A percentile compares a stretch with the other conserved stretches of the same genome.
These are phyloP conservation scores for Lagerstroemia speciosa DNA, from an alignment of 345 rosid species.

Conservation along the genomic window DNA sequence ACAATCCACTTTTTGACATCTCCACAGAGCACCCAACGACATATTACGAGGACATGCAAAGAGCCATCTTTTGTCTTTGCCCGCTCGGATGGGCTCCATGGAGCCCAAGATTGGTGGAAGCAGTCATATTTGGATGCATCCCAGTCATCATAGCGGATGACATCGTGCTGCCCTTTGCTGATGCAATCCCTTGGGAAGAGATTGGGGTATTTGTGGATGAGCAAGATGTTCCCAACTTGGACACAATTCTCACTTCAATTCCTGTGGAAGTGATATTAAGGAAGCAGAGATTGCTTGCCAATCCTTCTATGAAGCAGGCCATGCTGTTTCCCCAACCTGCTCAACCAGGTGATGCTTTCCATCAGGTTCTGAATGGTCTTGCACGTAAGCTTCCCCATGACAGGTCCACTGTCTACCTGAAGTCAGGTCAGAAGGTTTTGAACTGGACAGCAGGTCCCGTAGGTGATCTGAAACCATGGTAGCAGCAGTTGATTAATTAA, in stretches of 20 bases:
- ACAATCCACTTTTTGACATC: constrained; percentile 90
- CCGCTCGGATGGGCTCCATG: constrained; percentile 99
- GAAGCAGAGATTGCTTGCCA: constrained; percentile 90
- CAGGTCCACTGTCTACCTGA: constrained; percentile 42
- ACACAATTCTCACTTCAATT: constrained; percentile 78
- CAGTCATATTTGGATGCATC: constrained; percentile 97
- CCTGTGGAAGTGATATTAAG: constrained; percentile 81
- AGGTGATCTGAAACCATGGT: constrained; percentile 97
- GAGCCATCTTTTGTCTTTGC: constrained; percentile 92
- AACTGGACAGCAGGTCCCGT: constrained; percentile 96
- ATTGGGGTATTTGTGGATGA: constrained; percentile 93
- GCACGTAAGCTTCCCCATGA: constrained; percentile 89
- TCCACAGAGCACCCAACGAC: constrained; percentile 96
- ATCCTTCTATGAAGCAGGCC: constrained; percentile 96
- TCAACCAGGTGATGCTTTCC: constrained; percentile 92
- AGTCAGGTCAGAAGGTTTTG: constrained; percentile 52
- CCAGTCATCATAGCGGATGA: constrained; percentile 99
- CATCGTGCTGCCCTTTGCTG: constrained; percentile 91
- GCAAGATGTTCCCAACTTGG: constrained; percentile 83
- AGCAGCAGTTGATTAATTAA: constrained; percentile 4
- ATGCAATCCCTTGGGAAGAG: constrained; percentile 98
- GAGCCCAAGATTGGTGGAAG: constrained; percentile 98
- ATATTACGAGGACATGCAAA: constrained; percentile 95
- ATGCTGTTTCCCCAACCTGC: constrained; percentile 96
- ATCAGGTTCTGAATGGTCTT: constrained; percentile 89